phyloP scores from a whole-genome alignment of 2,329 filamentous ascomycete genomes.

The Ophiosphaerella narmari region DNA sequence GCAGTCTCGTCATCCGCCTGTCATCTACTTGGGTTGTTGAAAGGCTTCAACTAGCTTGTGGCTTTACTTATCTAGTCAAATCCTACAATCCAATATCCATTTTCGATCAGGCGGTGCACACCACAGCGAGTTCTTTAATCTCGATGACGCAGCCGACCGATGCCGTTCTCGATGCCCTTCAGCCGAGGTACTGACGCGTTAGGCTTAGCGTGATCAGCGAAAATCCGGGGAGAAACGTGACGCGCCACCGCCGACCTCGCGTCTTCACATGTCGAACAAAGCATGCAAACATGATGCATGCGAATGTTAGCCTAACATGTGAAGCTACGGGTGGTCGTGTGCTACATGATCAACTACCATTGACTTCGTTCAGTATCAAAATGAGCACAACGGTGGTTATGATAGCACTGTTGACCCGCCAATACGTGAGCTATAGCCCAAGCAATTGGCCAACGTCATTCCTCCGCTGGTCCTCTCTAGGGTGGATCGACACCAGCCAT shows the following conservation, averaged over 20 bases:
- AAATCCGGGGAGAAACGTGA: conserved; percentile 8
- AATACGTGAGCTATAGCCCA: conserved; percentile 14
- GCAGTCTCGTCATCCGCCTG: conserved; percentile 14
- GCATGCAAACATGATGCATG: conserved; percentile 10
- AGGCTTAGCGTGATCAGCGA: conserved; percentile 7
- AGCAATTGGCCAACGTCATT: conserved; percentile 45
- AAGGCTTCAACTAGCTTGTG: conserved; percentile 30
- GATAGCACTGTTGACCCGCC: background rate
- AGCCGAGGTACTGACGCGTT: conserved; percentile 17
- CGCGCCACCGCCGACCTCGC: conserved; percentile 17
- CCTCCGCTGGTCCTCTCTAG: conserved; percentile 31
- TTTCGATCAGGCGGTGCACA: too few species aligned
- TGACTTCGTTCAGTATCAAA: background rate
- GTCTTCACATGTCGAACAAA: conserved; percentile 37
- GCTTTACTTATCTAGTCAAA: too few species aligned
- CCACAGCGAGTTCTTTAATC: background rate
- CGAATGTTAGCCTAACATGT: conserved; percentile 27
- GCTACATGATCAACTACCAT: conserved; percentile 7
- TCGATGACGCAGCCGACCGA: conserved; percentile 5
- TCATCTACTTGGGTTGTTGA: conserved; percentile 33
- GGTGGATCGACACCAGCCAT: conserved; percentile 29
- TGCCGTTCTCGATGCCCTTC: conserved; percentile 9
- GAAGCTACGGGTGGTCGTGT: conserved; percentile 33
- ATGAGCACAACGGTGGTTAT: background rate
- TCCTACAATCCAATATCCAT: too few species aligned